Evolutionary conservation across 202 grass and related monocot species (phyloP).

Genomic region (Setaria viridis): DNA sequence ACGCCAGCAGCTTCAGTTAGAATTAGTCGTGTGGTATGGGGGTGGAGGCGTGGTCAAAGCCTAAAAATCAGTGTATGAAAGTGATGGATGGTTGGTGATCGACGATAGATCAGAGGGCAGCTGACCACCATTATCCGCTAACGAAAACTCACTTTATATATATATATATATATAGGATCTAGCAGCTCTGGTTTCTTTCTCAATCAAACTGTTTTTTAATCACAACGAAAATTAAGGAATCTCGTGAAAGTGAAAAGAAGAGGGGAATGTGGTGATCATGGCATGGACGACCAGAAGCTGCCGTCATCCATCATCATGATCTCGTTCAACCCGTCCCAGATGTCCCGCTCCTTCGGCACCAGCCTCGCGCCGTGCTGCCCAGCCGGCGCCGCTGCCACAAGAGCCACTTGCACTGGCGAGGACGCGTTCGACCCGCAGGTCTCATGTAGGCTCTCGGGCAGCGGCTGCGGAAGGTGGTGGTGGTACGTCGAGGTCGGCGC

Average conservation of each 20-base stretch:
- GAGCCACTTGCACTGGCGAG: conserved; percentile 11
- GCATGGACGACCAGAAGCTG: conserved; percentile 56
- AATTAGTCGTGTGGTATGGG: background rate
- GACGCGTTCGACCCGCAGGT: conserved; percentile 41
- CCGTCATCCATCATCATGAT: conserved; percentile 62
- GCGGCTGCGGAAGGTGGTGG: background rate
- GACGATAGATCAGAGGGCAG: background rate
- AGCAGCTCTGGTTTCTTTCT: background rate
- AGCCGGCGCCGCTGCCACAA: background rate
- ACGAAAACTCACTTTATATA: background rate
- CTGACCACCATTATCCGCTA: background rate
- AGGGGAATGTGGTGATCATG: conserved; percentile 3
- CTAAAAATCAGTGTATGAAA: background rate
- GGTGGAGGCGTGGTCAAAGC: background rate
- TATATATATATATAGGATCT: background rate
- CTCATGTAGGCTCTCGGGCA: conserved; percentile 20
- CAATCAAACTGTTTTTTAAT: background rate
- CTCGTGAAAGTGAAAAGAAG: background rate
- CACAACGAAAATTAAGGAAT: background rate
- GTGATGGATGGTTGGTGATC: background rate
- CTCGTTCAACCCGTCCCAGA: conserved; percentile 83
- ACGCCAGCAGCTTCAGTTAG: background rate
- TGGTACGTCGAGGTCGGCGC: background rate
- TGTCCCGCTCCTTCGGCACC: conserved; percentile 39
- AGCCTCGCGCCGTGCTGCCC: background rate